Evolutionary conservation across 495 filamentous ascomycete genomes (phyloP).

Genomic region (Hyaloscypha bicolor): DNA sequence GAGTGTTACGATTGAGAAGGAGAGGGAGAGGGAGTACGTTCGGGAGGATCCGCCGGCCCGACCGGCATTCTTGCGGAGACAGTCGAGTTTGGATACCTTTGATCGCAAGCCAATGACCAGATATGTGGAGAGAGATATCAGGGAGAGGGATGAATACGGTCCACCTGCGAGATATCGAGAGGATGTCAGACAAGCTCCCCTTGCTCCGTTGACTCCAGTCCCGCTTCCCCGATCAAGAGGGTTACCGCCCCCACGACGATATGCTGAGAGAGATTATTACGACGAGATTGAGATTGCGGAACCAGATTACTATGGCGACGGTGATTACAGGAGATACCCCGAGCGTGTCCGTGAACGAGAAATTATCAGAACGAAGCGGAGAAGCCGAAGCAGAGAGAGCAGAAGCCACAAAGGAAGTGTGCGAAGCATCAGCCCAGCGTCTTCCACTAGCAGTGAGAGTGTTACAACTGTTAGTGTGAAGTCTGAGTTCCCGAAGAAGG

Average conservation of each 20-base stretch:
- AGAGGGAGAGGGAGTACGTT: constrained; percentile 39
- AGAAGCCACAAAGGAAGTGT: constrained; percentile 44
- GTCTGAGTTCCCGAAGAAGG: constrained; percentile 74
- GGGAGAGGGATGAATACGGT: constrained; percentile 49
- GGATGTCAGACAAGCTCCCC: constrained; percentile 38
- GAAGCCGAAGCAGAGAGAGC: constrained; percentile 36
- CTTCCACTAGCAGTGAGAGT: constrained; percentile 34
- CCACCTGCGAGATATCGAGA: constrained; percentile 48
- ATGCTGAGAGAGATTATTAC: constrained; percentile 55
- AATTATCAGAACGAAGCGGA: constrained; percentile 42
- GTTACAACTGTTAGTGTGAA: constrained; percentile 40
- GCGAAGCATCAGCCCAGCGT: constrained; percentile 44
- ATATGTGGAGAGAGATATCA: constrained; percentile 42
- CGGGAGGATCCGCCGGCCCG: constrained; percentile 42
- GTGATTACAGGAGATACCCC: constrained; percentile 61
- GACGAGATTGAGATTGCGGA: constrained; percentile 71
- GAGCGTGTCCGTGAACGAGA: constrained; percentile 57
- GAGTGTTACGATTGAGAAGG: constrained; percentile 50
- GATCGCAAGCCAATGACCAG: constrained; percentile 62
- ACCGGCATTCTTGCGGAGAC: constrained; percentile 64
- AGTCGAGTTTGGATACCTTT: constrained; percentile 72
- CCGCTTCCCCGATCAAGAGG: constrained; percentile 40
- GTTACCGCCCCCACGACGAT: constrained; percentile 45
- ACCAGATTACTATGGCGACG: constrained; percentile 66
- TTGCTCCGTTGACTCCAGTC: constrained; percentile 37